Evolutionary conservation across 179 eudicot species (phyloP), one percentile per base, ranked within the genome.

Genomic region (Spergularia azorica): DNA sequence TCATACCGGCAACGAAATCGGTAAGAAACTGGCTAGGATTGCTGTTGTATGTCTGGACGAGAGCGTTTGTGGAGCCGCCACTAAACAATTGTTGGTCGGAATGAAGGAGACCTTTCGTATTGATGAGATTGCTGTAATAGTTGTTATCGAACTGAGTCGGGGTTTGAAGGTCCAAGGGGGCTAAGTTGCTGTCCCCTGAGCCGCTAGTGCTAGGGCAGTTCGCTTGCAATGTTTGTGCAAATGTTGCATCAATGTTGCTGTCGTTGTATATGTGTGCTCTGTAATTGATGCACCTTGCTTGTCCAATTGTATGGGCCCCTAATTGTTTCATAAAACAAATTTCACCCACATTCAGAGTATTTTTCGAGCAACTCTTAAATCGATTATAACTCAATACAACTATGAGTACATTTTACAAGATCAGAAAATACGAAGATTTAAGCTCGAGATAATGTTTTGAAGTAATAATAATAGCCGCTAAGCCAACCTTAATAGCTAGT

Each of bases 51-150:
- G 78, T 69, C 9, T 72, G 79, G 2, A 90, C 95, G 10, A 79
- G 79, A 9, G 88, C 79, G 74, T 89, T 81, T 2, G 95, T 84
- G 0, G 95, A 87, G 11, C 92, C 93, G 1, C 93, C 93, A 41
- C 80, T 88, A 72, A 68, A 86, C 46, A 92, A 73, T 38, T 86
- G 76, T 65, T 92, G 97, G 73, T 92, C 97, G 0, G 97, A 90
- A 71, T 88, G 93, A 20, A 92, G 85, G 15, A 90, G 86, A 2
- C 95, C 97, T 54, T 81, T 80, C 48, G 72, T 65, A 77, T 36
- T 73, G 3, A 91, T 67, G 2, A 92, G 87, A 77, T 87, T 84
- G 54, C 71, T 81, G 88, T 76, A 92, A 61, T 92, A 92, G 14
- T 80, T 52, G 81, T 88, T 88, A 84, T 92, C 97, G 72, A 89